Evolutionary conservation across 257 asterid species (phyloP), one percentile per base, ranked within the genome.

Genomic region (Solanum sitiens): DNA sequence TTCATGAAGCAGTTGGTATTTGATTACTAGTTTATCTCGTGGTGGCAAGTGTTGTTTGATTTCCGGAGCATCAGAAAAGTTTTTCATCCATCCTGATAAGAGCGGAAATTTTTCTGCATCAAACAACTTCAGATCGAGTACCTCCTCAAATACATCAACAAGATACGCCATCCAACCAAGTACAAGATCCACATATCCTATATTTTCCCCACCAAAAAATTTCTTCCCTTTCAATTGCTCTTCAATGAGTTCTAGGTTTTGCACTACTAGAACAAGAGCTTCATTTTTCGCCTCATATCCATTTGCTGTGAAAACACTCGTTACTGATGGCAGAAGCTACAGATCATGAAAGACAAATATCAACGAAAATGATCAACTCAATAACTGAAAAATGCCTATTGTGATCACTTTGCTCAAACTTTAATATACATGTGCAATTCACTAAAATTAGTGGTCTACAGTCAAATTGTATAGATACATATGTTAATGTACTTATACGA

Each of bases 181-280:
- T 45, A 91, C 94, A n/a, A 94, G 45, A 86, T 95, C 98, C 14
- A 94, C 83, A 88, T 92, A 94, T n/a, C 95, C 98, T 6, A 94
- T 92, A 8, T 30, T 73, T 42, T 94, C 95, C 37, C 96, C 98
- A 50, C 95, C 91, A 23, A 92, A 94, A 88, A 91, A 92, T 30
- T 87, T 93, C 94, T 91, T 94, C 85, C 84, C 95, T 67, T 92
- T 87, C 6, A 94, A 91, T 88, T 87, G 92, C 75, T 94, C 91
- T 85, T 95, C 94, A 8, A 92, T 30, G 74, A 92, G 25, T 79
- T 91, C 87, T 40, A 95, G 90, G 84, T 92, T 89, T 85, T 40
- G 89, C 6, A 23, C 16, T 44, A 92, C 92, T 85, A 59, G 75
- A 71, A 59, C 88, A 25, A 65, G 44, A 27, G 94, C 93, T 89